phyloP scores from a whole-genome alignment of 331 rosid genomes.

The Pyracantha coccinea region DNA sequence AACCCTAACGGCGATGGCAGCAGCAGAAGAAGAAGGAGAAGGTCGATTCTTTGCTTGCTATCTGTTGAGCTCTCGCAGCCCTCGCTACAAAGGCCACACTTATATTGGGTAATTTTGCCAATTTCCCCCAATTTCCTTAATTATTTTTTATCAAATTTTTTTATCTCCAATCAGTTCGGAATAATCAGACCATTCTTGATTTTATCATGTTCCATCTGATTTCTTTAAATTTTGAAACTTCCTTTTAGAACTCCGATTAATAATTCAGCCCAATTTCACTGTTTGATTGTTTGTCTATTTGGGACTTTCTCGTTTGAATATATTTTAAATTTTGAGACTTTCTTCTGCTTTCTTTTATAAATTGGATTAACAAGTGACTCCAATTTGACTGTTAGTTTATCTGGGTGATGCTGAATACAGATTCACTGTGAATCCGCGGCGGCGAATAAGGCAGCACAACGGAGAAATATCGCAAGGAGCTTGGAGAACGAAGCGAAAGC shows the following conservation, averaged over 20 bases:
- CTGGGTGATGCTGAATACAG: conserved; percentile 22
- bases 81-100: conserved; percentile 80
- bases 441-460: conserved; percentile 90
- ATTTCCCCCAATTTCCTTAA: not conserved
- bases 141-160: not conserved
- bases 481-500: conserved; percentile 58
- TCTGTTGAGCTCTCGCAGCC: conserved; percentile 62
- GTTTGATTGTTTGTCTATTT: not conserved
- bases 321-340: not conserved
- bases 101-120: conserved; percentile 55
- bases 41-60: conserved; percentile 76
- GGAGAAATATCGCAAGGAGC: conserved; percentile 86
- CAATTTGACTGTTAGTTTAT: not conserved
- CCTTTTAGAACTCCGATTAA: not conserved
- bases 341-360: not conserved
- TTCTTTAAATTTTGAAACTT: not conserved
- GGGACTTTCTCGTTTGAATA: not conserved
- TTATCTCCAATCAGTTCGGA: no score
- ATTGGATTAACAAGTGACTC: not conserved
- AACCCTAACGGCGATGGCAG: conserved; percentile 7
- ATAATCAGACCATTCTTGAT: not conserved
- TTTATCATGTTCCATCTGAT: not conserved
- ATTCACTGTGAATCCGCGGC: conserved; percentile 85
- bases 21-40: conserved; percentile 11
- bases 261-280: not conserved